Base-by-base conservation (phyloP, 805 yeast genomes). In the Spathaspora gorwiae region DNA sequence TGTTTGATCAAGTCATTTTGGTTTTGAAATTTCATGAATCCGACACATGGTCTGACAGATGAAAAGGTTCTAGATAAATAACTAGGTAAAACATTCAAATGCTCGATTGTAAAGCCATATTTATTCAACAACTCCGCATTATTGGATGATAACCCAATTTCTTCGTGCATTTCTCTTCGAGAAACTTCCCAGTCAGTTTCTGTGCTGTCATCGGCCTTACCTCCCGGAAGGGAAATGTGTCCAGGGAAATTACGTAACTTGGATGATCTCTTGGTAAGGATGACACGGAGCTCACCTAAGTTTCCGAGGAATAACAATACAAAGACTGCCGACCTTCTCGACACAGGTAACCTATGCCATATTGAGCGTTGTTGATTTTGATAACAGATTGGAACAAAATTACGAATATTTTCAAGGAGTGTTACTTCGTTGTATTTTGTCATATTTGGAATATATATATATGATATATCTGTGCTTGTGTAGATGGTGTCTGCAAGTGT, bases 161-260 rank as follows among this genome's bases (percentile, higher is more conserved):
- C 98, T 59, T 90, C 98, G 45, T 75, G 77, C 49, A 90, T 81
- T 62, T 90, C 98, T 30, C 98, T 70, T 47, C 95, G 70, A 0
- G 96, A 84, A 35, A 84, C 83, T 37, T 77, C 75, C 74, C 84
- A 83, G 46, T 86, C 87, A 11, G 76, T 63, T 54, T 88, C 89
- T 14, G 76, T 68, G 0, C 75, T 80, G 36, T 53, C 58, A 61
- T 90, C 97, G 5, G 95, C 90, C 57, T 84, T 87, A 7, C 97
- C 98, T 2, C 98, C 98, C 4, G 98, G 98, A 7, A 90, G 70
- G 1, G 97, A 88, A 6, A 87, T 86, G 61, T 90, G 96, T 5
- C 97, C 97, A 0, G 94, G 85, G 65, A 90, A 90, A 43, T 79
- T 79, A 40, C 81, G 71, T 54, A 92, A 70, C 33, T 75, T 70